Base-by-base conservation (phyloP, 169 alveolate genomes). In the Cryptosporidium canis region DNA sequence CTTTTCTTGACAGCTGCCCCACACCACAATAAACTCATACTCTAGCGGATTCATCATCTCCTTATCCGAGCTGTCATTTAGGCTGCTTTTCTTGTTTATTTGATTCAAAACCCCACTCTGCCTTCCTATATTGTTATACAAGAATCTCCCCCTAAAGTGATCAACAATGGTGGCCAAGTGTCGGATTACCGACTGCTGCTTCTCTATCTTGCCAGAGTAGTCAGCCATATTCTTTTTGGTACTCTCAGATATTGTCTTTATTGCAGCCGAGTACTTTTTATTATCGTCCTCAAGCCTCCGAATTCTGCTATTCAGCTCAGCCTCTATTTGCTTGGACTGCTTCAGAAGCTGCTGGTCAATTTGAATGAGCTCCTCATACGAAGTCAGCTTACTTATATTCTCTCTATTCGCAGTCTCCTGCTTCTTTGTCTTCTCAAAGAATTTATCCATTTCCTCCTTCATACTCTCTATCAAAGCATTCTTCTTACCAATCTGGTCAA, bases 301-400 rank as follows among this genome's bases (percentile, higher is more conserved):
- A 18, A 77, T 55, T 61, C 66, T 61, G 24, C 35, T 53, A n/a
- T 48, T 77, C 45, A 77, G 7, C 35, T 61, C 87, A 3, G 3
- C 21, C 29, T 77, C 87, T 14, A 77, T 27, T 9, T 58, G 72
- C 35, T 77, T 77, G 7, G 65, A 56, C 35, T 77, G 87, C 1
- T 77, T 55, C 55, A 77, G n/a, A 5, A 77, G 45, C 16, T 58
- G 87, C 33, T 77, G 87, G 43, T 77, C 87, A 12, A 77, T 33
- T 9, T 77, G 87, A 27, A 77, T 77, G 12, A 77, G 39, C 37
- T 77, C 87, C 31, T 77, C 87, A 58, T 77, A 77, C 6, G 77
- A 58, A 33, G 47, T 18, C n/a, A 77, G 35, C 51, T 77, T 77
- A 29, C 43, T 33, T 21, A n/a, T 44, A 39, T 77, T 39, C 24